Evolutionary conservation across 1,284 basidiomycete species (phyloP).

Genomic region (Papiliotrema terrestris): DNA sequence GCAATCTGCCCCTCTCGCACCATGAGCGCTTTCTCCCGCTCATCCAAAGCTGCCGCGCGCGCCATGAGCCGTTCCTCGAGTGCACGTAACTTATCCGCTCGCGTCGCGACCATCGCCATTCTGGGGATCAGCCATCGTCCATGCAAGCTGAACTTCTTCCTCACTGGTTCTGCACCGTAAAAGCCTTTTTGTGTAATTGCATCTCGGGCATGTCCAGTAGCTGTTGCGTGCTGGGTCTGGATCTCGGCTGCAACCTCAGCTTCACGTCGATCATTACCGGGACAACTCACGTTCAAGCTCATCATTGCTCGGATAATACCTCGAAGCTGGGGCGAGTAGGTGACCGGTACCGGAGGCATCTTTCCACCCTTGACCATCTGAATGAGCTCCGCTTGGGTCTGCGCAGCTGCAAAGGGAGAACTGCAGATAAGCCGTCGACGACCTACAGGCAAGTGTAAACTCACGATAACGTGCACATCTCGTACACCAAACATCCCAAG

Average conservation of each 20-base stretch:
- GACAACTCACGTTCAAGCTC: conserved; percentile 36
- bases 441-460: conserved; percentile 16
- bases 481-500: conserved; percentile 90
- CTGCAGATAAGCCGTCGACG: conserved; percentile 13
- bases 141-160: conserved; percentile 51
- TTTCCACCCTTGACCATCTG: conserved; percentile 44
- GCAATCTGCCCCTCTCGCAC: conserved; percentile 9
- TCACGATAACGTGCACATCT: conserved; percentile 81
- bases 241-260: conserved; percentile 27
- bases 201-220: conserved; percentile 48
- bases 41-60: conserved; percentile 53
- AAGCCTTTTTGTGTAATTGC: conserved; percentile 45
- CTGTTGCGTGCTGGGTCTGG: conserved; percentile 45
- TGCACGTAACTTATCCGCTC: conserved; percentile 54
- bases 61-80: conserved; percentile 48
- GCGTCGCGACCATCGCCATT: conserved; percentile 27
- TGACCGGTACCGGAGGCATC: conserved; percentile 39
- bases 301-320: conserved; percentile 44
- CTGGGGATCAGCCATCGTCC: conserved; percentile 40
- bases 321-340: conserved; percentile 37
- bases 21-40: conserved; percentile 52
- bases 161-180: conserved; percentile 48
- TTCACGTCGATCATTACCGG: not conserved
- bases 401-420: conserved; percentile 46
- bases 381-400: conserved; percentile 46